Evolutionary conservation across 2,329 filamentous ascomycete genomes (phyloP).

Genomic region (Claviceps humidiphila): DNA sequence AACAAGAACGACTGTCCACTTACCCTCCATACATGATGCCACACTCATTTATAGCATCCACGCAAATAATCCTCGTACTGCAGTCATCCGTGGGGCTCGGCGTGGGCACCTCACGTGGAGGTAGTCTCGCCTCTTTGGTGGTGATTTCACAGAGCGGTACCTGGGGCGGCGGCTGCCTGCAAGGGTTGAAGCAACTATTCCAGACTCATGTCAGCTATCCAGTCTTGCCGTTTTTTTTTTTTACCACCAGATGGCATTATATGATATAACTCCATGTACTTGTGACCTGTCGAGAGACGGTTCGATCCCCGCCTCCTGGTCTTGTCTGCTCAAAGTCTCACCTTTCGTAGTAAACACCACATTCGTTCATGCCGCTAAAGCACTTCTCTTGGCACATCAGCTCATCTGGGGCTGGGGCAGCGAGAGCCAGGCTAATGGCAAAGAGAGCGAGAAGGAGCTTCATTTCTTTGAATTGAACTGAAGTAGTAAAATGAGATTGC

Average conservation of each 20-base stretch:
- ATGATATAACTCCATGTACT: too few relatives aligned
- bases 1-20: background rate
- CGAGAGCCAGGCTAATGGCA: background rate
- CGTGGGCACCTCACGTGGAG: background rate
- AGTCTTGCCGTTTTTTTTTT: background rate
- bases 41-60: constrained; percentile 13
- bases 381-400: background rate
- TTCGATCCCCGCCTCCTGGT: too few relatives aligned
- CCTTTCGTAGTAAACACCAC: background rate
- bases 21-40: constrained; percentile 14
- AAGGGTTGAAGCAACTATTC: background rate
- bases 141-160: background rate
- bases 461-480: background rate
- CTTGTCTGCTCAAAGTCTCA: background rate
- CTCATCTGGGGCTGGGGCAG: background rate
- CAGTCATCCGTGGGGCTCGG: constrained; percentile 9
- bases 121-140: background rate
- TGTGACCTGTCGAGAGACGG: too few relatives aligned
- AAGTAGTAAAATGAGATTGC: background rate
- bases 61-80: constrained; percentile 13
- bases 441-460: background rate
- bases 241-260: too few relatives aligned
- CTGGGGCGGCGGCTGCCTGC: background rate
- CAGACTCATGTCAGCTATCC: background rate
- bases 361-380: background rate